Conservation (phyloP, 192 early-diverging fungal genomes). For the Umbelopsis ramanniana region DNA sequence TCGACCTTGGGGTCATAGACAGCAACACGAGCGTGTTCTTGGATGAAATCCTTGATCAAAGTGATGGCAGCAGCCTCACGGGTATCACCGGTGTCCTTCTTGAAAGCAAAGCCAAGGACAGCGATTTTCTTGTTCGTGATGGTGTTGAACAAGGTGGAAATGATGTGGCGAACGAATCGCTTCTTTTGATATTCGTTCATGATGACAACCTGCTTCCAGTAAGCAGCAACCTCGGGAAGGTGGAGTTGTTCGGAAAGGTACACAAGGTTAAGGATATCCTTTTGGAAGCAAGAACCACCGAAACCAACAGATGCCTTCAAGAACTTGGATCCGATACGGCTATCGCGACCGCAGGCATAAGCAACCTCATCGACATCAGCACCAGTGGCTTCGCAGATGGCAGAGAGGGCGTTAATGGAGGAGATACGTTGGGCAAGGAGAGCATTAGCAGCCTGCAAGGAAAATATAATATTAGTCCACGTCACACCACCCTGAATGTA, state of each 20-base stretch:
- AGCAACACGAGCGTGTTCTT: slow-evolving; percentile 72
- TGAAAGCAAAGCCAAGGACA: slow-evolving; percentile 91
- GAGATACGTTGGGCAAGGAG: slow-evolving; percentile 94
- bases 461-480: slow-evolving; percentile 6
- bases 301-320: slow-evolving; percentile 92
- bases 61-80: slow-evolving; percentile 91
- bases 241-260: slow-evolving; percentile 84
- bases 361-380: slow-evolving; percentile 91
- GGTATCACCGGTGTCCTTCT: slow-evolving; percentile 94
- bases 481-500: neutral
- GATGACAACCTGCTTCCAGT: slow-evolving; percentile 89
- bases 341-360: slow-evolving; percentile 86
- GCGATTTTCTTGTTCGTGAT: slow-evolving; percentile 81
- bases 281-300: slow-evolving; percentile 95
- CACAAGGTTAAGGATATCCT: slow-evolving; percentile 91
- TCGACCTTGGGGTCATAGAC: slow-evolving; percentile 94
- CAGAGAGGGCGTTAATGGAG: slow-evolving; percentile 86
- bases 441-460: slow-evolving; percentile 82
- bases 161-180: slow-evolving; percentile 78
- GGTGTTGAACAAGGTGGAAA: slow-evolving; percentile 75
- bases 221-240: slow-evolving; percentile 88
- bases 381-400: slow-evolving; percentile 91
- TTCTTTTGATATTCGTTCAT: slow-evolving; percentile 94
- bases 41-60: slow-evolving; percentile 78
- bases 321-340: slow-evolving; percentile 88